A percentile compares a stretch with the other conserved stretches of the same genome.
Conservation (phyloP, 371 early-diverging fungal species). For the Mortierella sp. region DNA sequence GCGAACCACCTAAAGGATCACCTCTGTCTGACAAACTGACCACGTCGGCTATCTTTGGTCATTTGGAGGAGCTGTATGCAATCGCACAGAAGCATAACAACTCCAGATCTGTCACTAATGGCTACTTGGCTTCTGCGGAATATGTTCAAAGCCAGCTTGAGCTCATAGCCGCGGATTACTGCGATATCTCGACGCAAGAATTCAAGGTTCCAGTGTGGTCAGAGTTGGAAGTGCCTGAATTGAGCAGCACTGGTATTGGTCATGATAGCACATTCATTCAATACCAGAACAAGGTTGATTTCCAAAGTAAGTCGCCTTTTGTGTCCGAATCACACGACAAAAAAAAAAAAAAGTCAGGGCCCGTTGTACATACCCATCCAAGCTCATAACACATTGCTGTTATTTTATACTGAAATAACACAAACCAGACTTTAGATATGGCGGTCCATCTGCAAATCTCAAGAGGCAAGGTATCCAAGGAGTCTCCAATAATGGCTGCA, state of each 20-base stretch:
- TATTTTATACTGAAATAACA: neutral
- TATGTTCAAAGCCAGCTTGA: slow-evolving; percentile 54
- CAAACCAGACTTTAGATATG: slow-evolving; percentile 55
- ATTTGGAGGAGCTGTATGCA: slow-evolving; percentile 55
- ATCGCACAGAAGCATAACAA: slow-evolving; percentile 54
- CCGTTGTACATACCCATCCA: neutral
- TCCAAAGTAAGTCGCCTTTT: slow-evolving; percentile 52
- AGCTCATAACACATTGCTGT: neutral
- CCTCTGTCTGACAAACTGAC: slow-evolving; percentile 24
- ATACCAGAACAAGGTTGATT: slow-evolving; percentile 58
- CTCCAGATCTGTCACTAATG: slow-evolving; percentile 58
- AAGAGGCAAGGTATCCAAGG: slow-evolving; percentile 36
- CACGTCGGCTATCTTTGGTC: slow-evolving; percentile 46
- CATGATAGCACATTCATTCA: slow-evolving; percentile 9
- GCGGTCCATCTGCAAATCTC: slow-evolving; percentile 52
- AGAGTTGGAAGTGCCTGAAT: slow-evolving; percentile 46
- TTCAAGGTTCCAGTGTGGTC: slow-evolving; percentile 61
- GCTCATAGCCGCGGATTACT: slow-evolving; percentile 35
- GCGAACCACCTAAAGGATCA: slow-evolving; percentile 6
- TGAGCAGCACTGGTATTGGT: slow-evolving; percentile 39
- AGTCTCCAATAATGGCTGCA: slow-evolving; percentile 46
- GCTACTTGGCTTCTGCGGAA: slow-evolving; percentile 58
- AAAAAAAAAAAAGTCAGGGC: neutral
- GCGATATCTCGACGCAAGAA: slow-evolving; percentile 52
- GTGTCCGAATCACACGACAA: slow-evolving; percentile 8